Base-by-base conservation (phyloP, 352 stramenopile species). In the Globisporangium radiosum region DNA sequence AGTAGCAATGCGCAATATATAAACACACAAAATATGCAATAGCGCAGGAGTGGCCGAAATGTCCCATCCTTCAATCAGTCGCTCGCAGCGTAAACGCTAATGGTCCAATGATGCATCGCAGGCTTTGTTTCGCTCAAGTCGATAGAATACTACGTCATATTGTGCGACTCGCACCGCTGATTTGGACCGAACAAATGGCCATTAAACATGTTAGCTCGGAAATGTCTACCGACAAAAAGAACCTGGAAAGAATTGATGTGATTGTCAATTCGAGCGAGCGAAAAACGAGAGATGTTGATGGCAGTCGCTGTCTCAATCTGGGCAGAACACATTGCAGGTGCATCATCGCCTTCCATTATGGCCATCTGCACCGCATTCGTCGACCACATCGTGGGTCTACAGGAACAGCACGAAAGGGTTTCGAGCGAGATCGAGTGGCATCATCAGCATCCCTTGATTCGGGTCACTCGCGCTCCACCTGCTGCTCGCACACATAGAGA, bases 391-490 rank as follows among this genome's bases (percentile, higher is more conserved):
- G 11, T 52, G 42, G 9, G 42, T 47, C 42, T 47, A 47, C 10
- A 10, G 42, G 42, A 10, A 47, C 42, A 47, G 25, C 3, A 13
- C 9, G 11, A 47, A 47, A 5, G 43, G 43, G 43, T 47, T 17
- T 17, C 43, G 43, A 33, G 25, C 25, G 25, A 33, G 25, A 33
- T 33, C 25, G 25, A 33, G 25, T 47, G 43, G 43, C 51, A 43
- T 55, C 51, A 55, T 56, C 51, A 56, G 14, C 3, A 9, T 40
- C n/a, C 15, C 14, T 8, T 7, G 51, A 47, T 47, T 56, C 48
- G 48, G 19, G 25, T 33, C 25, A 33, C 25, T 33, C 25, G 25
- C 25, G 25, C 25, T 33, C 9, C 49, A 15, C 43, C 15, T 7
- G 43, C 11, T n/a, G 43, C 13, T n/a, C 19, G 1, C 51, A 15